These are phyloP conservation scores for Monascus ruber DNA, from an alignment of 2,329 filamentous ascomycete genomes.

Conservation along the genomic window DNA sequence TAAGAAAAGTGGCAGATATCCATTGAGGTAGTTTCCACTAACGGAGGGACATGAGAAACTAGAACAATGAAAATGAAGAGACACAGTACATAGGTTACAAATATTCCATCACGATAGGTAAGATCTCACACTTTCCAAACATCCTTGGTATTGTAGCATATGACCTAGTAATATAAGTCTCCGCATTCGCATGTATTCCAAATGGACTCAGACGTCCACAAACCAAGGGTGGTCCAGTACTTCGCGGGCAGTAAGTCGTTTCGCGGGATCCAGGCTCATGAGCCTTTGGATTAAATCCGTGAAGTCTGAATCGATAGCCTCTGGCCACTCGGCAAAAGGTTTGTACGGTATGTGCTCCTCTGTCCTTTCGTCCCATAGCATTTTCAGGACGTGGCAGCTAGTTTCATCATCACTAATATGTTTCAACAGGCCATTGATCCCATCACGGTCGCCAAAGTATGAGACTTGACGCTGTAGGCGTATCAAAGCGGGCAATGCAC, in stretches of 20 bases:
- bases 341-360: constrained; percentile 19
- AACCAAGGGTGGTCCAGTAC: constrained; percentile 21
- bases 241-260: constrained; percentile 16
- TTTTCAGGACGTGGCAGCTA: constrained; percentile 18
- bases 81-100: too few species aligned
- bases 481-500: constrained; percentile 20
- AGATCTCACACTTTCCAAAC: too few species aligned
- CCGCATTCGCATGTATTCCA: too few species aligned
- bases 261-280: constrained; percentile 18
- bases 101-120: too few species aligned
- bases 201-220: neutral
- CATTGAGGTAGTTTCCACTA: too few species aligned
- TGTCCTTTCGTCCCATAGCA: constrained; percentile 22
- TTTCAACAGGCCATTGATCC: constrained; percentile 27
- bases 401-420: constrained; percentile 23
- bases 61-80: too few species aligned
- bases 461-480: constrained; percentile 37
- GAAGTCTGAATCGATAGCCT: constrained; percentile 15
- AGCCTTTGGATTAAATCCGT: constrained; percentile 16
- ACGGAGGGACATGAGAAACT: too few species aligned
- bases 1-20: too few species aligned
- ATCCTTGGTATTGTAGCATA: too few species aligned
- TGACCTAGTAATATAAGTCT: too few species aligned
- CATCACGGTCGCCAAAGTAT: constrained; percentile 34
- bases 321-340: constrained; percentile 23